A percentile compares a stretch with the other conserved stretches of the same genome.
These are phyloP conservation scores for Gossypium gossypioides DNA, from an alignment of 441 rosid genomes.

Conservation along the genomic window DNA sequence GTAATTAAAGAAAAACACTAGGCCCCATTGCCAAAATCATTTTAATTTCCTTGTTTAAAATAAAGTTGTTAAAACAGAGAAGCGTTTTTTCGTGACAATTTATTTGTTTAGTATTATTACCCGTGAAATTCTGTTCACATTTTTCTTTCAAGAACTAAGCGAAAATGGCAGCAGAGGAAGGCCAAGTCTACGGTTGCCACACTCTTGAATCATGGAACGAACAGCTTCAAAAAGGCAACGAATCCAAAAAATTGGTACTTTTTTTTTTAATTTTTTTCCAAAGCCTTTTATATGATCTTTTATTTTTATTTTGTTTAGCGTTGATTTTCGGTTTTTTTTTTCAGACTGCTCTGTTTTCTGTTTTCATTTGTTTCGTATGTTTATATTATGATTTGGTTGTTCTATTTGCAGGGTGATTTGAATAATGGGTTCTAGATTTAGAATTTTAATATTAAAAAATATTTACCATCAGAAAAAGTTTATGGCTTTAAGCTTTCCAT, in stretches of 20 bases:
- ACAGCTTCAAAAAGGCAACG: slow-evolving; percentile 51
- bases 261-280: background rate
- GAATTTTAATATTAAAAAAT: background rate
- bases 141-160: background rate
- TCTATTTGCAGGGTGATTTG: background rate
- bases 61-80: background rate
- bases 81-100: background rate
- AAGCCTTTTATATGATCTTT: background rate
- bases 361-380: background rate
- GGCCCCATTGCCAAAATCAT: background rate
- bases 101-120: background rate
- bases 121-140: background rate
- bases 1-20: slow-evolving; percentile 8
- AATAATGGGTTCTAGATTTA: background rate
- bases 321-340: background rate
- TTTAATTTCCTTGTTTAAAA: background rate
- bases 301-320: background rate
- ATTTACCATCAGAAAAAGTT: too few relatives aligned
- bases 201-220: slow-evolving; percentile 54
- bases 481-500: background rate
- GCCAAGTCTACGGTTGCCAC: slow-evolving; percentile 70
- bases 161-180: slow-evolving; percentile 69
- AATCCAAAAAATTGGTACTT: slow-evolving; percentile 55
- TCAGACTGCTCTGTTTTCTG: background rate
- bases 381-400: background rate